Evolutionary conservation across 805 yeast species (phyloP).

Genomic region (Suhomyces pyralidae): DNA sequence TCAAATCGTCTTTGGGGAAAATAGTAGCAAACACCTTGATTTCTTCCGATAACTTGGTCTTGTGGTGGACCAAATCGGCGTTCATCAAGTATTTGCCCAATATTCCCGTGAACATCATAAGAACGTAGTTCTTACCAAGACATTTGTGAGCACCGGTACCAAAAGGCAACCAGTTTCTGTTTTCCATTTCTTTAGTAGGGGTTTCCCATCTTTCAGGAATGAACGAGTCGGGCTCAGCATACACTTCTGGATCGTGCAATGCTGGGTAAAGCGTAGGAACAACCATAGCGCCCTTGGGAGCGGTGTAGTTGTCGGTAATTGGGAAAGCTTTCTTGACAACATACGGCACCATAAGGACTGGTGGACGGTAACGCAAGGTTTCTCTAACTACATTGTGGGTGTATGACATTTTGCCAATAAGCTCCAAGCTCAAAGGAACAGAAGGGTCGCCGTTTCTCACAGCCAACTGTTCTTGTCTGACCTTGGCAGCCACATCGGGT

Average conservation of each 20-base stretch:
- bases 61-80: constrained; percentile 77
- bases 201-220: constrained; percentile 97
- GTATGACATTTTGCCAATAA: constrained; percentile 84
- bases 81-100: constrained; percentile 86
- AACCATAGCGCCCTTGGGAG: constrained; percentile 96
- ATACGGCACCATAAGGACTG: constrained; percentile 97
- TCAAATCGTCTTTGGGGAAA: constrained; percentile 94
- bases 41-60: constrained; percentile 83
- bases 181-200: constrained; percentile 68
- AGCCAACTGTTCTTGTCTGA: constrained; percentile 86
- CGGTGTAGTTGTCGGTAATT: constrained; percentile 76
- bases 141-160: constrained; percentile 98
- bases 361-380: constrained; percentile 91
- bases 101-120: constrained; percentile 83
- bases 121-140: constrained; percentile 90
- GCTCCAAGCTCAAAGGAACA: constrained; percentile 58
- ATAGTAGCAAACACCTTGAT: constrained; percentile 97
- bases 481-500: constrained; percentile 81
- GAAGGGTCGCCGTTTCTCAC: constrained; percentile 77
- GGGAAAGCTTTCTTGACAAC: constrained; percentile 86
- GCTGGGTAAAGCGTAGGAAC: constrained; percentile 96
- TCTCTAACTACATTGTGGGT: constrained; percentile 91
- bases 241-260: constrained; percentile 95
- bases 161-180: constrained; percentile 92
- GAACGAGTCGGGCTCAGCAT: constrained; percentile 90